Percentiles rank a stretch among this genome's conserved stretches.
Evolutionary conservation across 2,329 filamentous ascomycete genomes (phyloP).

Genomic region (Fusarium pseudoanthophilum): DNA sequence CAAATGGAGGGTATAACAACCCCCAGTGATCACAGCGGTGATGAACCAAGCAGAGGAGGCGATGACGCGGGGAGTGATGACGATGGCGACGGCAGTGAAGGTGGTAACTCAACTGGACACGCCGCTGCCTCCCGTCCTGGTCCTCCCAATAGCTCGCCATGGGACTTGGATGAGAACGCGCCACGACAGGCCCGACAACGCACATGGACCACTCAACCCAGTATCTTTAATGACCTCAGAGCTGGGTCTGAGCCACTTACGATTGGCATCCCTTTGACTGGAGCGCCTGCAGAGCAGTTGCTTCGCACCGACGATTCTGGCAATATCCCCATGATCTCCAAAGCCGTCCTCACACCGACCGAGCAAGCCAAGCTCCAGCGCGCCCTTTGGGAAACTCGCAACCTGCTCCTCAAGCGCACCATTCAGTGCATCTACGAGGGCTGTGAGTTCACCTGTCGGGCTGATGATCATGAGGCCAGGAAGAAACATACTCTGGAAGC

Average conservation of each 20-base stretch:
- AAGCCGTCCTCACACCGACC: slow-evolving; percentile 53
- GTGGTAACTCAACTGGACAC: neutral
- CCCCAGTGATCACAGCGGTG: neutral
- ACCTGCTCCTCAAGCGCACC: slow-evolving; percentile 42
- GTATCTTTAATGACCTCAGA: slow-evolving; percentile 25
- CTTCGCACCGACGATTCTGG: slow-evolving; percentile 46
- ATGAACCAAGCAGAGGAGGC: neutral
- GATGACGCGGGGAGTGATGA: neutral
- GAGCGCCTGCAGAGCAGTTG: slow-evolving; percentile 49
- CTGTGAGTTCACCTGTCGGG: slow-evolving; percentile 51
- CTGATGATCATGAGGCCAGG: slow-evolving; percentile 46
- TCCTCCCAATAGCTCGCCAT: neutral
- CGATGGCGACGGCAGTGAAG: neutral
- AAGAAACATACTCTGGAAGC: slow-evolving; percentile 49
- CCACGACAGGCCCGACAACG: neutral
- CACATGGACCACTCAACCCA: slow-evolving; percentile 43
- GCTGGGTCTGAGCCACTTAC: slow-evolving; percentile 15
- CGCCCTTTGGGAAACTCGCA: neutral
- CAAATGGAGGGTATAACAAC: neutral
- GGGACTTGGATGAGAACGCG: neutral
- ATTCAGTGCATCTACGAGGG: slow-evolving; percentile 52
- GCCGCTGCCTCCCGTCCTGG: neutral
- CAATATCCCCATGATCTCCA: slow-evolving; percentile 51
- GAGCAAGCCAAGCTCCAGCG: slow-evolving; percentile 53
- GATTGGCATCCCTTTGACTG: slow-evolving; percentile 32